phyloP scores from a whole-genome alignment of 768 basidiomycete species.

The Naganishia friedmannii region DNA sequence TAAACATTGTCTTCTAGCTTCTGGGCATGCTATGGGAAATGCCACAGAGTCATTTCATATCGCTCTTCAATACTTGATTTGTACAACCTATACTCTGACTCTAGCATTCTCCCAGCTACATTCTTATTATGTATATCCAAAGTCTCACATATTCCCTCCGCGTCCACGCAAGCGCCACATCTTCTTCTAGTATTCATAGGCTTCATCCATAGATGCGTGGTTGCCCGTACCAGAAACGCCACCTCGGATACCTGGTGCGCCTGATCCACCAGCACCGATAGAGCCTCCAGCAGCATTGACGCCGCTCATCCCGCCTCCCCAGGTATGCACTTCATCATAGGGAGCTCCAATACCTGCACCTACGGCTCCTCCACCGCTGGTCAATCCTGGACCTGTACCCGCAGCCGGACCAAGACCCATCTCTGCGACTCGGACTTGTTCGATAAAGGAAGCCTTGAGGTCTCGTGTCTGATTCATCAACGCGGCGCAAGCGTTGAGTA shows the following conservation, averaged over 20 bases:
- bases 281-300: slow-evolving; percentile 11
- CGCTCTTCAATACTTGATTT: neutral
- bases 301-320: slow-evolving; percentile 16
- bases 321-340: slow-evolving; percentile 8
- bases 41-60: neutral
- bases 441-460: slow-evolving; percentile 51
- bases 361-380: neutral
- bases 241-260: slow-evolving; percentile 10
- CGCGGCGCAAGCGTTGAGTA: slow-evolving; percentile 78
- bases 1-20: neutral
- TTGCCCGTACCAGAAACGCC: neutral
- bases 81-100: neutral
- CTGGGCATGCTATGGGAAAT: neutral
- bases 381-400: slow-evolving; percentile 7
- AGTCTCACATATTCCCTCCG: neutral
- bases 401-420: slow-evolving; percentile 32
- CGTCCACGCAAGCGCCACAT: neutral
- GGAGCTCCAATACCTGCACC: slow-evolving; percentile 19
- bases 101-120: neutral
- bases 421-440: slow-evolving; percentile 51
- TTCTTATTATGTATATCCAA: neutral
- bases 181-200: slow-evolving; percentile 10
- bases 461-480: slow-evolving; percentile 65
- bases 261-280: slow-evolving; percentile 12
- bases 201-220: slow-evolving; percentile 2